A percentile compares a stretch with the other conserved stretches of the same genome.
Conservation (phyloP, 768 basidiomycete genomes). For the Lentinus brumalis region DNA sequence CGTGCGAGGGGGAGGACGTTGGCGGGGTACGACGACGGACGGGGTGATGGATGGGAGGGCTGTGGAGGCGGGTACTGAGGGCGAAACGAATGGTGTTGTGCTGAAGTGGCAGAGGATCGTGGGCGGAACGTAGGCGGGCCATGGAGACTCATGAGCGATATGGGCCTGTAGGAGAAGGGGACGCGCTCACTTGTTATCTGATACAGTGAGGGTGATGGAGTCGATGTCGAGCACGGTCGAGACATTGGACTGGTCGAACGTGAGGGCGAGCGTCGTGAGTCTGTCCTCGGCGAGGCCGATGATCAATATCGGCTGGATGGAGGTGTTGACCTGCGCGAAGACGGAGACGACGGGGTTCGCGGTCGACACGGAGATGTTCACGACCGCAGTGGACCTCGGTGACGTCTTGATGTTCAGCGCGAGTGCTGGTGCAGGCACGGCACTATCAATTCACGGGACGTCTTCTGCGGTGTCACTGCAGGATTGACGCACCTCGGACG, state of each 20-base stretch:
- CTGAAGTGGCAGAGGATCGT: not conserved
- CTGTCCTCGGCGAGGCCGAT: conserved; percentile 20
- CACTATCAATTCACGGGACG: not conserved
- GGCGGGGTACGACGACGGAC: conserved; percentile 14
- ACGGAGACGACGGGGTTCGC: conserved; percentile 18
- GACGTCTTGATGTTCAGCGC: conserved; percentile 20
- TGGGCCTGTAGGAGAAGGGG: no score
- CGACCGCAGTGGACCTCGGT: conserved; percentile 14
- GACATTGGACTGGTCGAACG: conserved; percentile 12
- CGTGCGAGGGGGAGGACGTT: not conserved
- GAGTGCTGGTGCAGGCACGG: conserved; percentile 3
- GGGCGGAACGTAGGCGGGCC: no score
- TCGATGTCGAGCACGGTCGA: conserved; percentile 21
- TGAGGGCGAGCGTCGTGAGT: conserved; percentile 22
- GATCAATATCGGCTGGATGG: conserved; percentile 18
- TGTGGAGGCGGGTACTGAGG: conserved; percentile 16
- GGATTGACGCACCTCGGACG: conserved; percentile 16
- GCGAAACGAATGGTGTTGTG: conserved; percentile 22
- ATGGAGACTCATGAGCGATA: no score
- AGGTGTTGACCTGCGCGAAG: conserved; percentile 19
- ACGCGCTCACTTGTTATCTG: conserved; percentile 22
- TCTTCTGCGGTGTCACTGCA: not conserved
- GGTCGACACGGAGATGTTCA: conserved; percentile 22
- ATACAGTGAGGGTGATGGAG: conserved; percentile 20
- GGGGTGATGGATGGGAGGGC: conserved; percentile 15